Evolutionary conservation across 2,329 filamentous ascomycete genomes (phyloP).

Genomic region (Verticillium longisporum): DNA sequence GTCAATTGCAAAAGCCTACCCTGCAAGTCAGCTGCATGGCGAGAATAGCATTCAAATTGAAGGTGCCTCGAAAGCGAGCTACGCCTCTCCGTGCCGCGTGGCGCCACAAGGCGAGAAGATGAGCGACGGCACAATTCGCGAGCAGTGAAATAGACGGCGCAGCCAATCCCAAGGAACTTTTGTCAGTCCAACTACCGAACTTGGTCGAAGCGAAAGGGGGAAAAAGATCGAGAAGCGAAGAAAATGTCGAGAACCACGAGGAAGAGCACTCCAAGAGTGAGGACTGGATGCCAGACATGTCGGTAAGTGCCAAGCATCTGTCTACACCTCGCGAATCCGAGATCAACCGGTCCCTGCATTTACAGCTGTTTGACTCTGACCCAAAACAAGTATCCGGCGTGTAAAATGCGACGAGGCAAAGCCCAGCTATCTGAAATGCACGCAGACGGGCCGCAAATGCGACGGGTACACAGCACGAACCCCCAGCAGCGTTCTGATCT

Average conservation of each 20-base stretch:
- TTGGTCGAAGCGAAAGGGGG: too few species aligned
- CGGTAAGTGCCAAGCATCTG: neutral
- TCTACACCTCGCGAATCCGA: too few species aligned
- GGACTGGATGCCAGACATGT: neutral
- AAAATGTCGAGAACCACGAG: neutral
- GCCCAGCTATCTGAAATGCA: constrained; percentile 44
- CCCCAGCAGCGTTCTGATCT: too few species aligned
- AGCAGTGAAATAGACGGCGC: neutral
- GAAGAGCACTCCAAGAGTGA: neutral
- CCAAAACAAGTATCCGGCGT: constrained; percentile 35
- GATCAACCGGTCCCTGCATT: too few species aligned
- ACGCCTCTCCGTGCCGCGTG: too few species aligned
- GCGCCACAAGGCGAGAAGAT: too few species aligned
- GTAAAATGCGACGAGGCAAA: constrained; percentile 52
- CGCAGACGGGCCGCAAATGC: constrained; percentile 47
- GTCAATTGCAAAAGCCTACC: too few species aligned
- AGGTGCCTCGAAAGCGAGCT: too few species aligned
- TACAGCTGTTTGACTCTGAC: too few species aligned
- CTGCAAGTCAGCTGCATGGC: too few species aligned
- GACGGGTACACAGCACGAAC: constrained; percentile 39
- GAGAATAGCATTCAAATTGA: too few species aligned
- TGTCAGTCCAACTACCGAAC: neutral
- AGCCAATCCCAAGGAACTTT: neutral
- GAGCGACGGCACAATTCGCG: neutral
- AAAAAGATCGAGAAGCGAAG: too few species aligned